phyloP scores from a whole-genome alignment of 2,329 filamentous ascomycete species.

The Xylaria polymorpha region DNA sequence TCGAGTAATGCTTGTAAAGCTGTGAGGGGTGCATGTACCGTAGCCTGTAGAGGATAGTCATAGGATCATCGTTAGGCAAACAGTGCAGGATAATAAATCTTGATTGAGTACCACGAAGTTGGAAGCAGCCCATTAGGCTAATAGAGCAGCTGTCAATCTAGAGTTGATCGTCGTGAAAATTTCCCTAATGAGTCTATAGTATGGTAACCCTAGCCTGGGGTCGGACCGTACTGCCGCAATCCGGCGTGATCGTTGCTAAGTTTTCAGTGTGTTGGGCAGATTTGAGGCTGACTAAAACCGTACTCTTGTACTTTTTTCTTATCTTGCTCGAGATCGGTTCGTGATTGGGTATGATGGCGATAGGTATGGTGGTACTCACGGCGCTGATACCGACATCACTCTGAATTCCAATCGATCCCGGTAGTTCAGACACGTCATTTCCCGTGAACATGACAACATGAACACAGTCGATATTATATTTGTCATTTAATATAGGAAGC shows the following conservation, averaged over 20 bases:
- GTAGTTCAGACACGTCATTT: slow-evolving; percentile 7
- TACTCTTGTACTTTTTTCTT: slow-evolving; percentile 3
- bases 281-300: slow-evolving; percentile 14
- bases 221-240: slow-evolving; percentile 27
- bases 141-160: slow-evolving; percentile 8
- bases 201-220: slow-evolving; percentile 1
- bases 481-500: slow-evolving; percentile 16
- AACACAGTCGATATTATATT: slow-evolving; percentile 2
- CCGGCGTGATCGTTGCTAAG: slow-evolving; percentile 3
- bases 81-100: slow-evolving; percentile 20
- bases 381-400: slow-evolving; percentile 5
- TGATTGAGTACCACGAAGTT: slow-evolving; percentile 23
- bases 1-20: slow-evolving; percentile 35
- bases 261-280: background rate
- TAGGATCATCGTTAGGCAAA: slow-evolving; percentile 14
- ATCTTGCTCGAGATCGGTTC: slow-evolving; percentile 13
- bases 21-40: slow-evolving; percentile 1
- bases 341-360: slow-evolving; percentile 19
- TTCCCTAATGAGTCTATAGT: slow-evolving; percentile 15
- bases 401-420: slow-evolving; percentile 8
- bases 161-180: slow-evolving; percentile 21
- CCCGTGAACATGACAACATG: slow-evolving; percentile 1
- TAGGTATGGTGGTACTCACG: slow-evolving; percentile 16
- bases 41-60: slow-evolving; percentile 10
- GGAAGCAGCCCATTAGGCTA: slow-evolving; percentile 22